Base-by-base conservation (phyloP, 192 early-diverging fungal species). In the Linnemannia elongata region DNA sequence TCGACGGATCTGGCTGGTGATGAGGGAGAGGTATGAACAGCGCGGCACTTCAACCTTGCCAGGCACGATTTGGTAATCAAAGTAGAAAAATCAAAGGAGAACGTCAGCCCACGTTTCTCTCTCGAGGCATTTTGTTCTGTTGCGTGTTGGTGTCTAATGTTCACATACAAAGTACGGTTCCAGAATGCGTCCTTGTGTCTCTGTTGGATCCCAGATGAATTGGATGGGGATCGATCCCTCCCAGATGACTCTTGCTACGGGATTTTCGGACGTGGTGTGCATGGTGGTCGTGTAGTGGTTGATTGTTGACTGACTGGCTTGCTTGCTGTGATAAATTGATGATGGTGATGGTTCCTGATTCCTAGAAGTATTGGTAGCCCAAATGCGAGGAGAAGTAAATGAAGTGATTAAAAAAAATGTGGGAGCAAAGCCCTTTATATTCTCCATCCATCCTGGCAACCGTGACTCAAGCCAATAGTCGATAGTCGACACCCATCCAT, bases 1-100 rank as follows among this genome's bases (percentile, higher is more conserved):
- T 35, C 75, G 78, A 24, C 88, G 89, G 22, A 92, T 76, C 49
- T 83, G 70, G 33, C 69, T 70, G 30, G 90, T 91, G n/a, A 93
- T 69, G 3, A 92, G 69, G 15, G 92, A 88, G 22, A 94, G 72
- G 63, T 94, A 94, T 5, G 89, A 93, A 76, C 85, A 91, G 18
- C 93, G 92, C 33, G 88, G 87, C n/a, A 91, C 88, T 79, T 93
- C 90, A 60, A 89, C 75, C 92, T 92, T 70, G 57, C 12, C 30
- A 13, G 42, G 44, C 30, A 39, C 17, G 36, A 74, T 66, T 66
- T 66, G 24, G 45, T 74, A 27, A 57, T 17, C 78, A 71, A 76
- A 47, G 20, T 35, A 69, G 35, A 22, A 52, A 52, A 20, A 6
- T 52, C 12, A 47, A 42, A 42, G 3, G 24, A 75, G 2, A 36